Percentiles rank a stretch among this genome's conserved stretches.
Evolutionary conservation across 1,284 basidiomycete species (phyloP).

Genomic region (Fomitiporia mediterranea): DNA sequence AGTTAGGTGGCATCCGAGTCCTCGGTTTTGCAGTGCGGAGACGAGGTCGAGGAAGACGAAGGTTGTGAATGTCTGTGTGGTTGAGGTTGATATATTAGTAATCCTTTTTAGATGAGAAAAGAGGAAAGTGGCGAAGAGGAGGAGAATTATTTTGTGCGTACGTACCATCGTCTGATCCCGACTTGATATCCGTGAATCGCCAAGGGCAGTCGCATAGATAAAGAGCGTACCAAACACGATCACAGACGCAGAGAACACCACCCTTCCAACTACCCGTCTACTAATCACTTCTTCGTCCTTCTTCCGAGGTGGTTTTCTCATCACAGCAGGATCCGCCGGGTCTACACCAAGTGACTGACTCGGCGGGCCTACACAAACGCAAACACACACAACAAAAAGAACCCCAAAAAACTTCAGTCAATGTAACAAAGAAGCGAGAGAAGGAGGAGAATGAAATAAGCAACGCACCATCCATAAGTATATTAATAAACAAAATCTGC

Average conservation of each 20-base stretch:
- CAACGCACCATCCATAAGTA: constrained; percentile 89
- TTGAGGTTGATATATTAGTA: not conserved
- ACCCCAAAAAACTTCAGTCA: not conserved
- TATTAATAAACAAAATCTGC: constrained; percentile 99
- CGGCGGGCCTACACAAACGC: constrained; percentile 64
- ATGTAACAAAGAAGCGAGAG: not conserved
- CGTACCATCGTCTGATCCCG: constrained; percentile 93
- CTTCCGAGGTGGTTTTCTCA: constrained; percentile 82
- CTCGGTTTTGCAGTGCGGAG: constrained; percentile 92
- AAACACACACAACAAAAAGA: constrained; percentile 9
- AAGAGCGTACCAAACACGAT: constrained; percentile 89
- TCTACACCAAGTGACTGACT: constrained; percentile 96
- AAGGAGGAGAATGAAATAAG: constrained; percentile 7
- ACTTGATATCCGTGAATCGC: constrained; percentile 75
- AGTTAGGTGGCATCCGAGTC: constrained; percentile 72
- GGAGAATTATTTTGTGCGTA: no score
- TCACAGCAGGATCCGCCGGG: constrained; percentile 87
- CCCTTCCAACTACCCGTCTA: constrained; percentile 66
- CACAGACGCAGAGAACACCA: constrained; percentile 86
- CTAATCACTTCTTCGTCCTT: constrained; percentile 90
- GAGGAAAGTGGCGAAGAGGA: not conserved
- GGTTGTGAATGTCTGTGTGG: constrained; percentile 82
- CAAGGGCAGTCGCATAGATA: constrained; percentile 79
- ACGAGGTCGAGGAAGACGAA: constrained; percentile 97
- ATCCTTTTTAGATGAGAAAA: not conserved